Evolutionary conservation across 1,139 yeast species (phyloP), one percentile per base, ranked within the genome.

Genomic region (Casaregolazyma lundiana): DNA sequence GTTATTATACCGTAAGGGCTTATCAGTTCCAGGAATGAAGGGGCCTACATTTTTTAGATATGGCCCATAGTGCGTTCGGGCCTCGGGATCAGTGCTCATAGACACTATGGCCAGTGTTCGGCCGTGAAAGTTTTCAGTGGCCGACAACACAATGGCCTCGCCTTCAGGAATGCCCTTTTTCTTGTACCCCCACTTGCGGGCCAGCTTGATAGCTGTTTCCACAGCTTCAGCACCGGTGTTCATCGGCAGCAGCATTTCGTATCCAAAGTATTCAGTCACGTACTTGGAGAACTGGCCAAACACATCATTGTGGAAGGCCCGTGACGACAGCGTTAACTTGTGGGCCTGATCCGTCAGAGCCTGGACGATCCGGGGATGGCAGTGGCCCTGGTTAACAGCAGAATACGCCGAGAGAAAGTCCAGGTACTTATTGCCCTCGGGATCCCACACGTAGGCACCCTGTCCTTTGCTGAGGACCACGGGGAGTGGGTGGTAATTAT

Each of bases 201-300:
- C 97, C 56, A 90, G 73, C 69, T 90, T 90, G 66, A 92, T 75
- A 34, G 86, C 96, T 39, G 97, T 88, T 71, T 90, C 98, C 43
- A 90, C 98, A 9, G 98, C 98, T 70, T 90, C 97, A 22, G 97
- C 97, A 64, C 98, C 98, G 7, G 97, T 90, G 73, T 90, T 90
- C 97, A 90, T 90, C 56, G 98, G 98, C 66, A 90, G 74, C 6
- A 90, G 92, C 85, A 81, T 83, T 62, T 90, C 98, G 68, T 87
- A 90, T 63, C 82, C 78, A 71, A 92, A 90, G 65, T 72, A 90
- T 65, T 89, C 95, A 48, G 97, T 88, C 52, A 89, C 75, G 63
- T 78, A 92, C 67, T 89, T 87, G 58, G 97, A 95, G 63, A 81
- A 90, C 40, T 77, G 77, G 43, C 96, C 95, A 64, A 90, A 88